phyloP scores from a whole-genome alignment of 495 filamentous ascomycete species.

The Hypoxylon perforatum region DNA sequence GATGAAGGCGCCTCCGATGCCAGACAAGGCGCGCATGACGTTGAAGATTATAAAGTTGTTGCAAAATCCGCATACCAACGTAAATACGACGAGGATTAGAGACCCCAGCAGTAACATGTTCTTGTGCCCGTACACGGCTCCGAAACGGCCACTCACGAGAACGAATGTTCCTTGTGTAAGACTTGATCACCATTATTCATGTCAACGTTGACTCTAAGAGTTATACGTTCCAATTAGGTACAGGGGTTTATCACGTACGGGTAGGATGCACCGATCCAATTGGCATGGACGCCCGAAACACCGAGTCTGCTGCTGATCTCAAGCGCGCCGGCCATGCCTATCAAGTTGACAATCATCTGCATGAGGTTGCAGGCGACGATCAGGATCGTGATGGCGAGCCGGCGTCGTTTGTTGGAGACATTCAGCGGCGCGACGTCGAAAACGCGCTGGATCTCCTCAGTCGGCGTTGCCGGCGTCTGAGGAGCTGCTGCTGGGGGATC shows the following conservation, averaged over 20 bases:
- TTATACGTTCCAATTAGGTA: background rate
- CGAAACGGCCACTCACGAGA: constrained; percentile 59
- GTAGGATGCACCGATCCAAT: constrained; percentile 50
- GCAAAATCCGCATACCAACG: constrained; percentile 55
- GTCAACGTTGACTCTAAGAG: constrained; percentile 5
- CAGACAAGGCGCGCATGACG: constrained; percentile 53
- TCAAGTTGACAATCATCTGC: constrained; percentile 46
- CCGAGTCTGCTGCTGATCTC: constrained; percentile 38
- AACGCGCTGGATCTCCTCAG: constrained; percentile 29
- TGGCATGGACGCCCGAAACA: constrained; percentile 35
- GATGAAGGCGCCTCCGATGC: constrained; percentile 59
- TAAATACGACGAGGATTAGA: constrained; percentile 51
- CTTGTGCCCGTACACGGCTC: constrained; percentile 63
- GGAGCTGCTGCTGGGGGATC: background rate
- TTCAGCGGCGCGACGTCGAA: constrained; percentile 33
- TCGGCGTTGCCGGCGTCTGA: background rate
- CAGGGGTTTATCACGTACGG: constrained; percentile 27
- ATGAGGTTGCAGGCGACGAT: constrained; percentile 45
- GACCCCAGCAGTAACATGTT: constrained; percentile 55
- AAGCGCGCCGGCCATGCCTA: constrained; percentile 44
- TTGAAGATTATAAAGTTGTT: constrained; percentile 56
- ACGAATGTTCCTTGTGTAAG: constrained; percentile 64
- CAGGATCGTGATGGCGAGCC: constrained; percentile 29
- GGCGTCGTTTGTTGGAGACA: constrained; percentile 24
- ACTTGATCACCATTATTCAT: constrained; percentile 41